phyloP scores from a whole-genome alignment of 2,329 filamentous ascomycete species.

The Aspergillus uvarum region DNA sequence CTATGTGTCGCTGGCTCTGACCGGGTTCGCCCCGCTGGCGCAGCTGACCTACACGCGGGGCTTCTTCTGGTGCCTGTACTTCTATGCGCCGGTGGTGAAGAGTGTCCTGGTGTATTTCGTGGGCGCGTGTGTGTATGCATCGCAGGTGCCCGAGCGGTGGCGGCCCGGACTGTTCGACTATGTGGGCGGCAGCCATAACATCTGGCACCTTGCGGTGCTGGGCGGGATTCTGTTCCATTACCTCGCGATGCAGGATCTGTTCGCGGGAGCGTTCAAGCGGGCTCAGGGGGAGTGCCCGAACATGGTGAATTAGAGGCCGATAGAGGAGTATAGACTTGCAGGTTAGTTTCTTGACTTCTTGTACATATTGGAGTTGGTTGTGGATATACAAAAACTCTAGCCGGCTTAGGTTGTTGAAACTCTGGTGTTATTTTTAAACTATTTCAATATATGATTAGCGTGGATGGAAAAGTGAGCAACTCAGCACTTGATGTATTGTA shows the following conservation, averaged over 20 bases:
- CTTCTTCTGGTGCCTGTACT: conserved; percentile 75
- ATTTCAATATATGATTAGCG: neutral
- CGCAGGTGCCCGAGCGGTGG: conserved; percentile 90
- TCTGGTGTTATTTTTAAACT: neutral
- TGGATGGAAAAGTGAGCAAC: neutral
- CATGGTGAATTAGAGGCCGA: conserved; percentile 12
- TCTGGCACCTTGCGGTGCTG: conserved; percentile 94
- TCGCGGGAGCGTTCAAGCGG: conserved; percentile 71
- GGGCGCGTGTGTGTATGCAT: conserved; percentile 85
- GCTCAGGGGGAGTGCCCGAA: conserved; percentile 54
- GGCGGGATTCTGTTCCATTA: conserved; percentile 98
- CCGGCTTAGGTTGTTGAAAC: neutral
- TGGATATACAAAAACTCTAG: neutral
- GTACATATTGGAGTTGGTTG: conserved; percentile 4
- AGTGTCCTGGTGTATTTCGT: conserved; percentile 80
- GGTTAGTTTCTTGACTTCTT: neutral
- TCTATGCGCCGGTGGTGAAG: conserved; percentile 85
- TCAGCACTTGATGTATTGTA: too few relatives aligned
- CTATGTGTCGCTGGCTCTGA: conserved; percentile 81
- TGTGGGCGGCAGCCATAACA: conserved; percentile 89
- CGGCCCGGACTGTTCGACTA: conserved; percentile 93
- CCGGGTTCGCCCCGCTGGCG: conserved; percentile 83
- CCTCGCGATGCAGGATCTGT: conserved; percentile 92
- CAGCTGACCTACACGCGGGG: conserved; percentile 80
- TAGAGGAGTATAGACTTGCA: conserved; percentile 2